A percentile compares a stretch with the other conserved stretches of the same genome.
Evolutionary conservation across 2,329 filamentous ascomycete genomes (phyloP).

Genomic region (Botrytis galanthina): DNA sequence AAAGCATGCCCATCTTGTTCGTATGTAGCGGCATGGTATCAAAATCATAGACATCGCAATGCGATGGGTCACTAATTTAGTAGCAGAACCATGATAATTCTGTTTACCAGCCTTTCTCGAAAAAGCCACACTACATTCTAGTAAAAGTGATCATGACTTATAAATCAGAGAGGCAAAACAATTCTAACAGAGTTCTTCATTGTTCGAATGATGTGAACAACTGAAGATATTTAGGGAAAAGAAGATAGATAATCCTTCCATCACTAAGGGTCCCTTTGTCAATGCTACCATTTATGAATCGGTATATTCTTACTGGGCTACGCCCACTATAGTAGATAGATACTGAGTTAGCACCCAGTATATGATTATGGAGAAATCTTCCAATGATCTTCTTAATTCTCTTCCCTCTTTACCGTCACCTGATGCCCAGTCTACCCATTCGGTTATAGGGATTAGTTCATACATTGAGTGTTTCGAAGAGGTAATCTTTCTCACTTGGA

Average conservation of each 20-base stretch:
- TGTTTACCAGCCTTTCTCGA: neutral
- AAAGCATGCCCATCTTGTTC: neutral
- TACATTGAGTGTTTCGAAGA: neutral
- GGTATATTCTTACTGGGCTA: neutral
- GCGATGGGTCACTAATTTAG: slow-evolving; percentile 5
- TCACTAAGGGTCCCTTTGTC: neutral
- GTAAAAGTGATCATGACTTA: neutral
- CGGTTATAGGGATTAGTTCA: neutral
- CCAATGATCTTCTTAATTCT: neutral
- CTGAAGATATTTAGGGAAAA: neutral
- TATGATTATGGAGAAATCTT: neutral
- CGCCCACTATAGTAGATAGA: neutral
- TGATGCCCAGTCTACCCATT: neutral
- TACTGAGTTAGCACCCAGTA: neutral
- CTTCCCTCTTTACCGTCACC: neutral
- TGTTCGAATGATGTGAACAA: neutral
- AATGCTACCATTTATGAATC: neutral
- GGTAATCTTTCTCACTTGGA: neutral
- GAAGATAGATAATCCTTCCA: neutral
- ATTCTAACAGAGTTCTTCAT: neutral
- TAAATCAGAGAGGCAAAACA: neutral
- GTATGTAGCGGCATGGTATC: neutral
- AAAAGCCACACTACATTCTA: neutral
- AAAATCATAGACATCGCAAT: slow-evolving; percentile 3
- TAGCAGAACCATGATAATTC: neutral